Conservation (phyloP, 176 grass and related monocot species). For the Rhipidocladum racemiflorum region DNA sequence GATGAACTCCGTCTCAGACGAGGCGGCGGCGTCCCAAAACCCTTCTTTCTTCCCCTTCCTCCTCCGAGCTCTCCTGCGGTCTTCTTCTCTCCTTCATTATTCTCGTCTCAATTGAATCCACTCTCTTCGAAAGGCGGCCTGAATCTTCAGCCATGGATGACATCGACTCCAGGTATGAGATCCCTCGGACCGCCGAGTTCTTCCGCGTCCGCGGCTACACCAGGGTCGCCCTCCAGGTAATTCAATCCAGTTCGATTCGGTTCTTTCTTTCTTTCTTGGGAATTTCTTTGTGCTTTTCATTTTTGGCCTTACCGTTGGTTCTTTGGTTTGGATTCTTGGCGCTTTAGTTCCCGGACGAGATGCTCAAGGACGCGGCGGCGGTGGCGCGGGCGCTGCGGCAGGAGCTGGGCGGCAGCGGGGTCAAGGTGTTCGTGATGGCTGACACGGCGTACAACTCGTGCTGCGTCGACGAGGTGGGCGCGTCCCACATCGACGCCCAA, state of each 20-base stretch:
- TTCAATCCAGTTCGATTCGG: too few relatives aligned
- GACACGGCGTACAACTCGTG: constrained; percentile 90
- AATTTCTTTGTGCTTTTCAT: not conserved
- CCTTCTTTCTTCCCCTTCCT: not conserved
- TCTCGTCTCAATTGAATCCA: not conserved
- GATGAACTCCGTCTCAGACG: not conserved
- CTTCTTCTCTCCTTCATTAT: too few relatives aligned
- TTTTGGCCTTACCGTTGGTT: not conserved
- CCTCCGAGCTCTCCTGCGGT: not conserved
- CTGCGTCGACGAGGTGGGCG: constrained; percentile 91
- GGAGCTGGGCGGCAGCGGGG: constrained; percentile 44
- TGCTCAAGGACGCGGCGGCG: constrained; percentile 60
- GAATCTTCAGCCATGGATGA: constrained; percentile 42
- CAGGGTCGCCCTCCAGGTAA: constrained; percentile 77
- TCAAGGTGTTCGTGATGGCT: constrained; percentile 78
- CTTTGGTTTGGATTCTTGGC: not conserved
- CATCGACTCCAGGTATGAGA: constrained; percentile 60
- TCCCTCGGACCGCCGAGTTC: constrained; percentile 53
- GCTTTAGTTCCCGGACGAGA: constrained; percentile 72
- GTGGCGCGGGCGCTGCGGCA: constrained; percentile 47
- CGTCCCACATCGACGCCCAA: constrained; percentile 76
- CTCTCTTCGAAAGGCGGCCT: not conserved
- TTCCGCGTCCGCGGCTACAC: constrained; percentile 55
- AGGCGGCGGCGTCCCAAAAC: not conserved
- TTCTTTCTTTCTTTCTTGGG: not conserved